Base-by-base conservation (phyloP, 116 monocot species). In the Cymodocea nodosa region DNA sequence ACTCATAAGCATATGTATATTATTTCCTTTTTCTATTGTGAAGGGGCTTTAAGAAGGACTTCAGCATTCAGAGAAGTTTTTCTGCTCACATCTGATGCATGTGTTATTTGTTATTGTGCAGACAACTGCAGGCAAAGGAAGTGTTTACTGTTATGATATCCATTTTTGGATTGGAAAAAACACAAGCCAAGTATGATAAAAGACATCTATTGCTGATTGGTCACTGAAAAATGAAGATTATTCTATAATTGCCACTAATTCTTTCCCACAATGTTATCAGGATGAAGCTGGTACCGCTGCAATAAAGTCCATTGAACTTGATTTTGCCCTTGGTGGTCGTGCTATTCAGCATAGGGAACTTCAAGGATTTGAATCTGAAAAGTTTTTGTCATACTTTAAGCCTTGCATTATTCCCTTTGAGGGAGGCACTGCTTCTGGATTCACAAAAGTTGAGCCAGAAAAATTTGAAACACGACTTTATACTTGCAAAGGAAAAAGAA, bases 261-360 rank as follows among this genome's bases (percentile, higher is more conserved):
- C 15, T 50, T 23, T 65, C 15, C 23, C 35, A 14, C 37, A 57
- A 68, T 49, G 15, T 34, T 65, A 48, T 35, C 60, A 97, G 97
- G 97, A 97, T 80, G 97, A 97, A 89, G 88, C 91, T 82, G 91
- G 87, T 64, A 84, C 87, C 70, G 90, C 95, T 74, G 91, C 95
- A 68, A 85, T 90, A 44, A 95, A 90, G 75, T 79, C 95, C 6
- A 80, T 95, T 64, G 95, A 95, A 74, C 85, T 95, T 75, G 95
- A 95, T 80, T 78, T 85, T 67, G 73, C 68, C 18, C 87, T 95
- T 78, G 95, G 95, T 59, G 91, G 95, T 23, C 95, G 95, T 83
- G 87, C 90, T 59, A 79, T 95, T 64, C 91, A 90, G 64, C 80
- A 95, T 59, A 85, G 90, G 62, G 95, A 95, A 79, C 78, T 85